These are phyloP conservation scores for Mycena sp. DNA, from an alignment of 1,284 basidiomycete genomes.

Conservation along the genomic window DNA sequence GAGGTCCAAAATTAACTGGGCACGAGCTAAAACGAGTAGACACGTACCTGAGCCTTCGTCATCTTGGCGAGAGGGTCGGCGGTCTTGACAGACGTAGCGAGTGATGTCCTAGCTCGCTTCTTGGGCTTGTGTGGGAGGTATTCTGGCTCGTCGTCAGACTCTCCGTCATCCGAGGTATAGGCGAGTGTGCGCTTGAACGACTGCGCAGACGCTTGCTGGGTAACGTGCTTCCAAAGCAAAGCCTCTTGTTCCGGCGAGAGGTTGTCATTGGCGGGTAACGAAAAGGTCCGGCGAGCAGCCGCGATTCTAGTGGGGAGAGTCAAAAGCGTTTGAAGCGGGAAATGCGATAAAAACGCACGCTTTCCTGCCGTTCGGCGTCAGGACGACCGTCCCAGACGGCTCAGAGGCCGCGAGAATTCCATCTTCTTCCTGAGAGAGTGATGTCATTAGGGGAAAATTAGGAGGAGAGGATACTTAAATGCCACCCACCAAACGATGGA, in stretches of 20 bases:
- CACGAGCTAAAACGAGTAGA: not conserved
- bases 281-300: slow-evolving; percentile 45
- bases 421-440: slow-evolving; percentile 47
- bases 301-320: slow-evolving; percentile 38
- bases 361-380: slow-evolving; percentile 57
- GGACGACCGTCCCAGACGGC: slow-evolving; percentile 45
- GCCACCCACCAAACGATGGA: slow-evolving; percentile 54
- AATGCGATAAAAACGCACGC: slow-evolving; percentile 42
- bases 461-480: not conserved
- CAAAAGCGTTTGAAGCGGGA: not conserved
- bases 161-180: slow-evolving; percentile 19
- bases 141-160: slow-evolving; percentile 30
- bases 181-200: slow-evolving; percentile 20
- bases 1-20: not conserved
- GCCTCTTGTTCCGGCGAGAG: slow-evolving; percentile 43
- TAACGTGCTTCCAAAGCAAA: slow-evolving; percentile 48
- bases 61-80: slow-evolving; percentile 37
- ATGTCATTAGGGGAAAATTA: not conserved
- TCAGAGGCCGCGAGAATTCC: slow-evolving; percentile 50
- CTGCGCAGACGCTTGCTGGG: slow-evolving; percentile 26
- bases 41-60: slow-evolving; percentile 53
- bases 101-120: slow-evolving; percentile 41
- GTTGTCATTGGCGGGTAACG: slow-evolving; percentile 32
- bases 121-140: slow-evolving; percentile 23
- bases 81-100: slow-evolving; percentile 25